phyloP scores from a whole-genome alignment of 768 basidiomycete genomes.

The Leccinum obscurum region DNA sequence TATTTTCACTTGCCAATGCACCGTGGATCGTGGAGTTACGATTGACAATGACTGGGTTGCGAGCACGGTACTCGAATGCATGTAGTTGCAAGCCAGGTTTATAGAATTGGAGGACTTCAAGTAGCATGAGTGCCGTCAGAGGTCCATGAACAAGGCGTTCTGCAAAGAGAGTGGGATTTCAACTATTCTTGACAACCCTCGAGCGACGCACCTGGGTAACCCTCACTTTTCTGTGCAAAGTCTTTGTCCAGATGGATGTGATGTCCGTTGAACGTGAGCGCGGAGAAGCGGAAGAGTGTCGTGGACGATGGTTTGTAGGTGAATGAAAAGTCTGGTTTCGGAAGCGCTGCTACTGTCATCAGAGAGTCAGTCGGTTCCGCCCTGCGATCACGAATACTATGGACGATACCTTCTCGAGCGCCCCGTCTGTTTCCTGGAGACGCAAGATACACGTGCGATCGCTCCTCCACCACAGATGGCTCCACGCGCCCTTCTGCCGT shows the following conservation, averaged over 20 bases:
- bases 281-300: constrained; percentile 83
- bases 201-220: constrained; percentile 57
- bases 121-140: constrained; percentile 74
- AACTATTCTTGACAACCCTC: not conserved
- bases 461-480: constrained; percentile 59
- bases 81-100: constrained; percentile 47
- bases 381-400: not conserved
- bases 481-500: constrained; percentile 42
- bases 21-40: constrained; percentile 49
- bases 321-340: constrained; percentile 59
- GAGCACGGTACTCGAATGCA: constrained; percentile 68
- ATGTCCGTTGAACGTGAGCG: constrained; percentile 84
- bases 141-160: constrained; percentile 87
- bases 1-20: constrained; percentile 38
- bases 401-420: constrained; percentile 44
- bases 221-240: constrained; percentile 65
- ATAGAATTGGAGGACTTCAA: constrained; percentile 58
- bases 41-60: constrained; percentile 61
- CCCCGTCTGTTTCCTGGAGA: constrained; percentile 31
- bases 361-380: not conserved
- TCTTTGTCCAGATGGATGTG: constrained; percentile 81
- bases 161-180: constrained; percentile 28
- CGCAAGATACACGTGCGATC: constrained; percentile 68
- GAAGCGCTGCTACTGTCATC: constrained; percentile 50
- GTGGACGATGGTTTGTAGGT: constrained; percentile 64